A percentile compares a stretch with the other conserved stretches of the same genome.
Evolutionary conservation across 208 protist genomes (phyloP).

Genomic region (Lotmaria passim): DNA sequence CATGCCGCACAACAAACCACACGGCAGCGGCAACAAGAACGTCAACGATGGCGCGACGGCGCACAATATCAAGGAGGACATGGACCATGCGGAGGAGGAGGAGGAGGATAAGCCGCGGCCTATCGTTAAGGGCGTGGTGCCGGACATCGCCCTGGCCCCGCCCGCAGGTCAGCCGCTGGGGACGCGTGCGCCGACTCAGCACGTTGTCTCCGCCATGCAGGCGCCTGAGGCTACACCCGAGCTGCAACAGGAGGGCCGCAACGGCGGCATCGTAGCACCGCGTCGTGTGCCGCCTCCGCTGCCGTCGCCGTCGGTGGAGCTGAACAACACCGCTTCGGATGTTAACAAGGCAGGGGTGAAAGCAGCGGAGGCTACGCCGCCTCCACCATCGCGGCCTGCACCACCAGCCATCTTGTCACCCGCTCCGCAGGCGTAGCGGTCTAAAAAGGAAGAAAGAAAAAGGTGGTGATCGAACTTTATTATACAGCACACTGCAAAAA

Average conservation of each 20-base stretch:
- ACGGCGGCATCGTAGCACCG: conserved; percentile 1
- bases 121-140: neutral
- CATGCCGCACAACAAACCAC: neutral
- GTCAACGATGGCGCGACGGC: neutral
- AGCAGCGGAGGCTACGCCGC: conserved; percentile 9
- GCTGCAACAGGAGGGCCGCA: neutral
- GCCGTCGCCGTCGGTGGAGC: conserved; percentile 16
- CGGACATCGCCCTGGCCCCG: conserved; percentile 1
- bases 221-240: conserved; percentile 5
- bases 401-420: conserved; percentile 43
- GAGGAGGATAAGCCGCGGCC: conserved; percentile 13
- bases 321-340: neutral
- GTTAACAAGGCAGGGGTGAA: conserved; percentile 5
- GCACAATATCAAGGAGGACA: neutral
- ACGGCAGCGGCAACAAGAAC: neutral
- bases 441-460: conserved; percentile 10
- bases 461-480: no score
- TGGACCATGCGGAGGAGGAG: conserved; percentile 17
- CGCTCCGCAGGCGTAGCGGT: conserved; percentile 19
- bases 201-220: conserved; percentile 18
- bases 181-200: neutral
- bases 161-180: neutral
- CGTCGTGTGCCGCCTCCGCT: conserved; percentile 33
- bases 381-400: conserved; percentile 26
- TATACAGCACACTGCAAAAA: neutral